Evolutionary conservation across 495 filamentous ascomycete species (phyloP).

Genomic region (Annulohypoxylon moriforme): DNA sequence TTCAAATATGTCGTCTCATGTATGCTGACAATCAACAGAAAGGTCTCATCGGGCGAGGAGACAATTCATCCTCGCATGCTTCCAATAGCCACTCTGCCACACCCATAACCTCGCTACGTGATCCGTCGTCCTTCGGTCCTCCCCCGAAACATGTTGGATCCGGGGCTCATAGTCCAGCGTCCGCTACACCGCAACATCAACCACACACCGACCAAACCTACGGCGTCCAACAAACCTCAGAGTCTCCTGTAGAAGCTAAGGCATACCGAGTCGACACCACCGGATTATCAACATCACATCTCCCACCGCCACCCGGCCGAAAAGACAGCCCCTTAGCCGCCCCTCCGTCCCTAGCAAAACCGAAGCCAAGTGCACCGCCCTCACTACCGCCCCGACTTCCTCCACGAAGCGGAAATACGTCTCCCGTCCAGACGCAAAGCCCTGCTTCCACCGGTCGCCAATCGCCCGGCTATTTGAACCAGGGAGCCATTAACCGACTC

Average conservation of each 20-base stretch:
- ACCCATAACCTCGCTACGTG: slow-evolving; percentile 81
- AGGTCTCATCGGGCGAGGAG: slow-evolving; percentile 54
- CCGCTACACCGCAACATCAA: slow-evolving; percentile 62
- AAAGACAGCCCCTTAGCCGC: slow-evolving; percentile 55
- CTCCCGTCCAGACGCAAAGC: slow-evolving; percentile 64
- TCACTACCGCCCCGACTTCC: slow-evolving; percentile 75
- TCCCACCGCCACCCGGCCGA: slow-evolving; percentile 78
- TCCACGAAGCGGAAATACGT: slow-evolving; percentile 57
- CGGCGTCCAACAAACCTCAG: slow-evolving; percentile 47
- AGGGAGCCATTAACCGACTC: slow-evolving; percentile 73
- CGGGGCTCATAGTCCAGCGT: slow-evolving; percentile 58
- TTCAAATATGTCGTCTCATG: not conserved
- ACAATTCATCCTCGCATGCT: slow-evolving; percentile 32
- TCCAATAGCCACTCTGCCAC: slow-evolving; percentile 61
- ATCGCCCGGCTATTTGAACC: slow-evolving; percentile 65
- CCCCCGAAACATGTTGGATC: slow-evolving; percentile 74
- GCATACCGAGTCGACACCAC: slow-evolving; percentile 79
- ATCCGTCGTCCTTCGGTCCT: slow-evolving; percentile 85
- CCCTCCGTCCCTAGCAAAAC: slow-evolving; percentile 55
- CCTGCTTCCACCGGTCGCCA: slow-evolving; percentile 45
- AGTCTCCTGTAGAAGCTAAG: slow-evolving; percentile 62
- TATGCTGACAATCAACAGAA: slow-evolving; percentile 49
- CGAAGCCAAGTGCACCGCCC: slow-evolving; percentile 73
- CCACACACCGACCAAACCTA: slow-evolving; percentile 8
- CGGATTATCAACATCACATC: slow-evolving; percentile 71